These are phyloP conservation scores for Teratosphaeria nubilosa DNA, from an alignment of 2,329 filamentous ascomycete species.

Conservation along the genomic window DNA sequence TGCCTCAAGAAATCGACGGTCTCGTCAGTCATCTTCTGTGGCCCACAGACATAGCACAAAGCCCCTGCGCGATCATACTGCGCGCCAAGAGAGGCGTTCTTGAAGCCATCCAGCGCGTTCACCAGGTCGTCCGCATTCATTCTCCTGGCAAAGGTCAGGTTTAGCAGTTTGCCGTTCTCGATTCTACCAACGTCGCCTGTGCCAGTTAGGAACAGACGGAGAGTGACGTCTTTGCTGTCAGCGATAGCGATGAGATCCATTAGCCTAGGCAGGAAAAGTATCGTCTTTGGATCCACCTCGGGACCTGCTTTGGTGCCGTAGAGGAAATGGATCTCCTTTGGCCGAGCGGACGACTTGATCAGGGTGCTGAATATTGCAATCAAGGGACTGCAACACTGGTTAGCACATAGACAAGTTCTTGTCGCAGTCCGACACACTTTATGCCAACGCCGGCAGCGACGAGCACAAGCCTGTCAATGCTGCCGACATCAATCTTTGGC, in stretches of 20 bases:
- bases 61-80: conserved; percentile 27
- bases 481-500: conserved; percentile 28
- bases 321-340: conserved; percentile 46
- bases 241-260: conserved; percentile 19
- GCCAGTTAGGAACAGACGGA: conserved; percentile 24
- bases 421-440: conserved; percentile 43
- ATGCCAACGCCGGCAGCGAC: conserved; percentile 75
- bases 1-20: conserved; percentile 31
- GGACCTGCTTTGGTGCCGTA: conserved; percentile 47
- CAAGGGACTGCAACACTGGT: conserved; percentile 45
- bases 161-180: conserved; percentile 21
- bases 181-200: conserved; percentile 14
- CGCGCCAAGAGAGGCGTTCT: conserved; percentile 14
- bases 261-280: conserved; percentile 41
- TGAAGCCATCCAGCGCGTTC: conserved; percentile 26
- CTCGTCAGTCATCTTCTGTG: conserved; percentile 39
- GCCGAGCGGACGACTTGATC: conserved; percentile 15
- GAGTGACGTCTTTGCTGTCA: conserved; percentile 14
- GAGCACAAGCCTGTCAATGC: conserved; percentile 55
- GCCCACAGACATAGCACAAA: conserved; percentile 40
- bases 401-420: neutral
- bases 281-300: conserved; percentile 23
- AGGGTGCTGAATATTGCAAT: conserved; percentile 62
- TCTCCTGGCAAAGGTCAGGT: conserved; percentile 21
- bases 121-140: conserved; percentile 27